phyloP scores from a whole-genome alignment of 371 early-diverging fungal species.

The Mortierella sp. region DNA sequence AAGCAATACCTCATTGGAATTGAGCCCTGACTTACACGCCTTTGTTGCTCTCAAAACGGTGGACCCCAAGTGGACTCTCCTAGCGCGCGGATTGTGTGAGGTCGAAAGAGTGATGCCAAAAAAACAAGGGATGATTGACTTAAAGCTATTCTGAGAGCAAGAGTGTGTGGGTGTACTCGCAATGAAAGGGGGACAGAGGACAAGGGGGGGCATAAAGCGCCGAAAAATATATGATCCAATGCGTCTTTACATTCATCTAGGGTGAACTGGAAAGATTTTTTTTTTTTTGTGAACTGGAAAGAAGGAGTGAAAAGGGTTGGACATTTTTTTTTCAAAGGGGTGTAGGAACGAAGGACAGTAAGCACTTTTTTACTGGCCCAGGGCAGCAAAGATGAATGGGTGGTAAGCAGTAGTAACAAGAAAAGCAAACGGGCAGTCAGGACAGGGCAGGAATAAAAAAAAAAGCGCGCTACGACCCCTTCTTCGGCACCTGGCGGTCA shows the following conservation, averaged over 20 bases:
- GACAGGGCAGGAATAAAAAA: background rate
- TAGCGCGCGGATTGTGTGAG: background rate
- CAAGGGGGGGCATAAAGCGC: background rate
- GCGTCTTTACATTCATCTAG: background rate
- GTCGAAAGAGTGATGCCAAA: background rate
- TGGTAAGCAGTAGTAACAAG: no score
- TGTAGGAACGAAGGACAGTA: background rate
- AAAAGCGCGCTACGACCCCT: background rate
- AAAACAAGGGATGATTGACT: conserved; percentile 4
- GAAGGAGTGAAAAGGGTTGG: background rate
- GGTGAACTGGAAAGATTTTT: background rate
- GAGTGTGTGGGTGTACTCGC: background rate
- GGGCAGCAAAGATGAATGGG: background rate
- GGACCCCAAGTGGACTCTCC: background rate
- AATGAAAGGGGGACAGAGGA: background rate
- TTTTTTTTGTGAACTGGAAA: background rate
- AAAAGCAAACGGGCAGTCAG: background rate
- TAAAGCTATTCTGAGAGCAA: conserved; percentile 1
- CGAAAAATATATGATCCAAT: background rate
- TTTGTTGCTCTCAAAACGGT: background rate
- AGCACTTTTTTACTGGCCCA: background rate
- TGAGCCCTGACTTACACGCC: background rate
- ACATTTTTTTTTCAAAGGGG: background rate
- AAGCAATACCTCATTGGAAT: background rate
- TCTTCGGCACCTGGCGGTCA: background rate